A percentile compares a stretch with the other conserved stretches of the same genome.
These are phyloP conservation scores for Vaccinium darrowii DNA, from an alignment of 148 eudicot genomes.

Conservation along the genomic window DNA sequence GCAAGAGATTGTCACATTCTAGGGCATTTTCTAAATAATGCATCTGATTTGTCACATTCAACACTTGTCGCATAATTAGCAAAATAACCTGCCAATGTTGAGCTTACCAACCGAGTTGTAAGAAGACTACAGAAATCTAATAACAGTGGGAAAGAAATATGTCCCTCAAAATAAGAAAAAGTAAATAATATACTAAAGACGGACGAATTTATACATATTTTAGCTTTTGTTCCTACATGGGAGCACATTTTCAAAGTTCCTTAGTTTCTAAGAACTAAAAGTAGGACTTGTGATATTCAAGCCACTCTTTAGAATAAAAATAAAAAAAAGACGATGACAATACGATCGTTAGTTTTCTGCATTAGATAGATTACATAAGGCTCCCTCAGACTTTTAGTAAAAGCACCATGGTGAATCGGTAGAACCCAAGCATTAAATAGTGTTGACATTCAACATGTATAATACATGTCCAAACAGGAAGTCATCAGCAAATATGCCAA, in stretches of 20 bases:
- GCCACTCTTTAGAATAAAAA: background rate
- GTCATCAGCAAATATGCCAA: background rate
- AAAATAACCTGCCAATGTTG: background rate
- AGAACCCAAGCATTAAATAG: slow-evolving; percentile 8
- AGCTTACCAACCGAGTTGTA: background rate
- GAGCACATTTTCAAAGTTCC: background rate
- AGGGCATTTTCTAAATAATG: background rate
- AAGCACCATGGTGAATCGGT: background rate
- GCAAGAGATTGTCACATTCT: too few species aligned
- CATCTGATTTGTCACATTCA: background rate
- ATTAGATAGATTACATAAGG: slow-evolving; percentile 2
- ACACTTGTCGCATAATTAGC: slow-evolving; percentile 8
- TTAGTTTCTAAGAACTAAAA: background rate
- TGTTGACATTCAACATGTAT: background rate
- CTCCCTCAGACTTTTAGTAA: background rate
- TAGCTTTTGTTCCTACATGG: background rate
- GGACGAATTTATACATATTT: background rate
- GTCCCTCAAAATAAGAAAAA: background rate
- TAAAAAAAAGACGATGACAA: background rate
- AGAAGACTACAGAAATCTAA: background rate
- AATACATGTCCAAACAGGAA: background rate
- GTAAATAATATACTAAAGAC: background rate
- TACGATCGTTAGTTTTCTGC: background rate
- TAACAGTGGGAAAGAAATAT: background rate
- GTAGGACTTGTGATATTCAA: background rate